Conservation (phyloP, 257 asterid genomes). For the Nicotiana tomentosiformis region DNA sequence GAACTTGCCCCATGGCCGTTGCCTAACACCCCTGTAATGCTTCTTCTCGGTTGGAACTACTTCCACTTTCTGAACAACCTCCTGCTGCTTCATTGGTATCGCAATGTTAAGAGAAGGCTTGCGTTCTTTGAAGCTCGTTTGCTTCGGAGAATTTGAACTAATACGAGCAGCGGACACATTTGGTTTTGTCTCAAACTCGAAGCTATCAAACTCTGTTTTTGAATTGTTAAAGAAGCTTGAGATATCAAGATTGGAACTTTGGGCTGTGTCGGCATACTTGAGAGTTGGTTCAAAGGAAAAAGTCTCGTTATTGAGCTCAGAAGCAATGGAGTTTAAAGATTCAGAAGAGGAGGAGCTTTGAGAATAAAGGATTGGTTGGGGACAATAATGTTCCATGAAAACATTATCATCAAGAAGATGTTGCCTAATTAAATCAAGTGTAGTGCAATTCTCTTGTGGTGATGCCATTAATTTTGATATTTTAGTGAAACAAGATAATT, state of each 20-base stretch:
- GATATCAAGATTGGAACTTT: neutral
- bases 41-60: conserved; percentile 19
- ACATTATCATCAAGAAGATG: conserved; percentile 63
- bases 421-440: conserved; percentile 69
- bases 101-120: conserved; percentile 63
- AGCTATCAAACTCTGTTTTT: too few species aligned
- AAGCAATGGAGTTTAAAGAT: neutral
- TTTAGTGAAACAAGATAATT: too few species aligned
- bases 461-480: conserved; percentile 34
- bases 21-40: conserved; percentile 65
- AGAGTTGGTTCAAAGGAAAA: neutral
- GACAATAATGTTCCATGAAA: conserved; percentile 37
- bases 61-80: neutral
- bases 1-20: conserved; percentile 66
- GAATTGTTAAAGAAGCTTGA: too few species aligned
- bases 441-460: conserved; percentile 31
- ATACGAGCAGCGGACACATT: too few species aligned
- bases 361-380: conserved; percentile 20
- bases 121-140: conserved; percentile 23
- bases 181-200: too few species aligned
- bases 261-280: conserved; percentile 13
- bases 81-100: conserved; percentile 27
- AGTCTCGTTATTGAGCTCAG: neutral
- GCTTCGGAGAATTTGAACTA: neutral
- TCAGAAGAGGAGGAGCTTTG: conserved; percentile 35